A percentile compares a stretch with the other conserved stretches of the same genome.
Evolutionary conservation across 2,329 filamentous ascomycete species (phyloP).

Genomic region (Xylariaceae sp.): DNA sequence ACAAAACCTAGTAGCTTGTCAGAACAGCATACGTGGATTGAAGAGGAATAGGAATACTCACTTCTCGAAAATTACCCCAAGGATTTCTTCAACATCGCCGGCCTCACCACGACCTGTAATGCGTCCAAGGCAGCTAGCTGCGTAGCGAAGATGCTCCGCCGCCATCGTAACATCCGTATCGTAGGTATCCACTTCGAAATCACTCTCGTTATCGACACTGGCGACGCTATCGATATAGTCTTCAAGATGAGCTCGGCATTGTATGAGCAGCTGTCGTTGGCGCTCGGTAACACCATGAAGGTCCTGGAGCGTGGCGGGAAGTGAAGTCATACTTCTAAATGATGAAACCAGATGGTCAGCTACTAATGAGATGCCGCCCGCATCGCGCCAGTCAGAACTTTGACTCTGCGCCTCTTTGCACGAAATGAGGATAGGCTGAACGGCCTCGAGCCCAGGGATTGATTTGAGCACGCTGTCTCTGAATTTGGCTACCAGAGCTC

Average conservation of each 20-base stretch:
- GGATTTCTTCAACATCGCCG: conserved; percentile 89
- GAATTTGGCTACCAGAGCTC: conserved; percentile 38
- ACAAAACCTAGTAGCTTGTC: conserved; percentile 46
- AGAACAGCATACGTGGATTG: not conserved
- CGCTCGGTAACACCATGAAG: conserved; percentile 87
- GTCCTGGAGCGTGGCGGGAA: conserved; percentile 71
- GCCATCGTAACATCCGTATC: conserved; percentile 83
- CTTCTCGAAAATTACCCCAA: conserved; percentile 98
- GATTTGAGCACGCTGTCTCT: conserved; percentile 30
- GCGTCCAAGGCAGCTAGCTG: conserved; percentile 73
- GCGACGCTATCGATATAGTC: conserved; percentile 60
- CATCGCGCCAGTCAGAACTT: conserved; percentile 37
- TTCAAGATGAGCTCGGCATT: conserved; percentile 68
- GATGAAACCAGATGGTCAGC: conserved; percentile 61
- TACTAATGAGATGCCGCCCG: conserved; percentile 65
- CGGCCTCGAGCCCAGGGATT: conserved; percentile 35
- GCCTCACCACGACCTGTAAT: conserved; percentile 84
- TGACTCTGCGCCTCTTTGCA: conserved; percentile 55
- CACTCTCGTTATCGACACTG: conserved; percentile 7
- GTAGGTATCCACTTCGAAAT: conserved; percentile 21
- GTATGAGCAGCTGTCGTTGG: conserved; percentile 74
- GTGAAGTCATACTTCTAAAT: conserved; percentile 67
- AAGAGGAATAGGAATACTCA: conserved; percentile 42
- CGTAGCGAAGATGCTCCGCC: conserved; percentile 80
- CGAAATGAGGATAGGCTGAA: conserved; percentile 59